phyloP scores from a whole-genome alignment of 2,329 filamentous ascomycete species.

The Aspergillus aculeatus region DNA sequence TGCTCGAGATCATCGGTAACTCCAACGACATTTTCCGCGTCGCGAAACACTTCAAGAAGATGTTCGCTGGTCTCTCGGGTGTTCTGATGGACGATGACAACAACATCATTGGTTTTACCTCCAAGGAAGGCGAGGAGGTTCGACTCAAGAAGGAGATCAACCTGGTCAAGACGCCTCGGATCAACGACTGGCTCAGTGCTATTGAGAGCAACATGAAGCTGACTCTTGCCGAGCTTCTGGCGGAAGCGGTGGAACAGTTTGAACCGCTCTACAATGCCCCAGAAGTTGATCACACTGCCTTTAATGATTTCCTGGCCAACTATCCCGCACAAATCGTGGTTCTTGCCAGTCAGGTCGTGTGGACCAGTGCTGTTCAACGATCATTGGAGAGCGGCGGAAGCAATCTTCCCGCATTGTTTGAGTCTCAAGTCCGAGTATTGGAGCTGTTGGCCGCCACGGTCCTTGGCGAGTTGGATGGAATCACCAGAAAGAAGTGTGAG shows the following conservation, averaged over 20 bases:
- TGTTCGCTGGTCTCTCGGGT: slow-evolving; percentile 95
- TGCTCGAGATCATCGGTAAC: slow-evolving; percentile 98
- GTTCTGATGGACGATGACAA: slow-evolving; percentile 87
- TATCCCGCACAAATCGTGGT: slow-evolving; percentile 96
- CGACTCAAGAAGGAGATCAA: slow-evolving; percentile 87
- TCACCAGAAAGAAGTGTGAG: slow-evolving; percentile 94
- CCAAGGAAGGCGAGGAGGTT: slow-evolving; percentile 90
- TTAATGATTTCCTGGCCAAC: slow-evolving; percentile 75
- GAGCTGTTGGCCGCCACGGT: slow-evolving; percentile 85
- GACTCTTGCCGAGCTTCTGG: slow-evolving; percentile 84
- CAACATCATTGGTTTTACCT: slow-evolving; percentile 87
- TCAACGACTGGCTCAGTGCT: slow-evolving; percentile 98
- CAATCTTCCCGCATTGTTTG: slow-evolving; percentile 69
- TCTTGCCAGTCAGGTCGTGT: slow-evolving; percentile 86
- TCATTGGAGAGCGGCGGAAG: slow-evolving; percentile 70
- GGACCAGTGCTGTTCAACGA: slow-evolving; percentile 83
- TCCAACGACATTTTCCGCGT: slow-evolving; percentile 96
- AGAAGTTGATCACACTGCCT: slow-evolving; percentile 65
- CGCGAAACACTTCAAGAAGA: slow-evolving; percentile 99
- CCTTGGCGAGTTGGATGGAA: slow-evolving; percentile 79
- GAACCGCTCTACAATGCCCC: slow-evolving; percentile 71
- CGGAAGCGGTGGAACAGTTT: slow-evolving; percentile 82
- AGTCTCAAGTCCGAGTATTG: slow-evolving; percentile 80
- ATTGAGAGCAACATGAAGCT: slow-evolving; percentile 92
- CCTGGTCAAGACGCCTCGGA: slow-evolving; percentile 86